Percentiles rank a stretch among this genome's conserved stretches.
These are phyloP conservation scores for Bonia amplexicaulis DNA, from an alignment of 176 grass and related monocot species.

Conservation along the genomic window DNA sequence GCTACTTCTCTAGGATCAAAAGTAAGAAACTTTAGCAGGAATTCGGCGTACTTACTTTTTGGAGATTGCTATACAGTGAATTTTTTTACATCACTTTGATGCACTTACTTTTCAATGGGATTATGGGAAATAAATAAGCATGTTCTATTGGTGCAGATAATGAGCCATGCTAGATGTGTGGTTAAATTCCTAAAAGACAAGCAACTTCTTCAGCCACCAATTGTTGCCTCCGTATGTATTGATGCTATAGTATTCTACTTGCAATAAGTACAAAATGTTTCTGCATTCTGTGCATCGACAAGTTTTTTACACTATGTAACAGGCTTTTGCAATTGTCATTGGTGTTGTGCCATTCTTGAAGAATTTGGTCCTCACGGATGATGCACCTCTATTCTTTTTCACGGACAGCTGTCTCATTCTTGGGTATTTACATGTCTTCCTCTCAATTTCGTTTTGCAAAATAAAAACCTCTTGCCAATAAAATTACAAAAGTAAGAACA, in stretches of 20 bases:
- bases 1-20: slow-evolving; percentile 30
- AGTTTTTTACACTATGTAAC: slow-evolving; percentile 17
- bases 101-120: not conserved
- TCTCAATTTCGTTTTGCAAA: not conserved
- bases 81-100: not conserved
- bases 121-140: slow-evolving; percentile 1
- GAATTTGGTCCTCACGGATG: slow-evolving; percentile 80
- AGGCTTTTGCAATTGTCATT: slow-evolving; percentile 74
- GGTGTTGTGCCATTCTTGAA: slow-evolving; percentile 83
- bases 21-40: not conserved
- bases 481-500: not conserved
- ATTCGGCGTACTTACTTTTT: not conserved
- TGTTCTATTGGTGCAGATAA: slow-evolving; percentile 58
- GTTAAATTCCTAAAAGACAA: slow-evolving; percentile 66
- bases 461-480: not conserved
- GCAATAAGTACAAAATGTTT: not conserved
- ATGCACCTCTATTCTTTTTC: slow-evolving; percentile 96
- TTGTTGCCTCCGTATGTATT: slow-evolving; percentile 77
- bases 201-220: slow-evolving; percentile 83
- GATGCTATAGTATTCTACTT: slow-evolving; percentile 6
- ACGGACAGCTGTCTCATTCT: slow-evolving; percentile 99
- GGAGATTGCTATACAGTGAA: too few species aligned
- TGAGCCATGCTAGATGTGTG: slow-evolving; percentile 31
- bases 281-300: slow-evolving; percentile 12
- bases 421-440: slow-evolving; percentile 56